Conservation (phyloP, 768 basidiomycete species). For the Amanita brunnescens region DNA sequence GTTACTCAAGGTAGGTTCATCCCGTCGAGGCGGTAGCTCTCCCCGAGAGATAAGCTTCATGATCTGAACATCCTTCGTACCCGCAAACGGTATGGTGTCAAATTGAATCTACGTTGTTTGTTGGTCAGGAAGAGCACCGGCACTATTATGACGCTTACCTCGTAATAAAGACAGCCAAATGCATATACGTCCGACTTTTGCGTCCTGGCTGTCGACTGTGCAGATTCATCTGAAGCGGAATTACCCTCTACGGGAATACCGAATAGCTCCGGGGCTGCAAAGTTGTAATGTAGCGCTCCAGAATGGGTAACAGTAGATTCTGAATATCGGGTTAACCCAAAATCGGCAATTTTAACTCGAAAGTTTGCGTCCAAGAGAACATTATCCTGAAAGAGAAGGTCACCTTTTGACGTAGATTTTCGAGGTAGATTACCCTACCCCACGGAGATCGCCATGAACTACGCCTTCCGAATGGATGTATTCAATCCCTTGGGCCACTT, state of each 20-base stretch:
- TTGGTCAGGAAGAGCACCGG: no score
- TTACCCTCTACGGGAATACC: background rate
- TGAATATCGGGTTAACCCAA: background rate
- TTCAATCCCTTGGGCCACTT: no score
- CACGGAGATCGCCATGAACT: no score
- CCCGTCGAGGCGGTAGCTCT: background rate
- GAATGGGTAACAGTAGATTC: background rate
- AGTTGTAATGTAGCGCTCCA: background rate
- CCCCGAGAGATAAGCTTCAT: background rate
- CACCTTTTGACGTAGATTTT: background rate
- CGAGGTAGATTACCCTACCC: no score
- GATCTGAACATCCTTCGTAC: background rate
- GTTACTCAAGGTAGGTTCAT: background rate
- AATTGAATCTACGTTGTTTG: background rate
- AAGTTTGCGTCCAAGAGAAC: background rate
- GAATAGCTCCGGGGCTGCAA: background rate
- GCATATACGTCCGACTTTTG: background rate
- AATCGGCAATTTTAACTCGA: background rate
- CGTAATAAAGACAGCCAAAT: slow-evolving; percentile 2
- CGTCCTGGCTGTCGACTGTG: background rate
- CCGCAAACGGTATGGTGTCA: background rate
- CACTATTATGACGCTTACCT: background rate
- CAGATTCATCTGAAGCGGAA: no score
- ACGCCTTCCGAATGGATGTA: no score
- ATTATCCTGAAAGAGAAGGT: background rate